Evolutionary conservation across 164 flowering plant genomes (phyloP), one percentile per base, ranked within the genome.

Genomic region (Umbilicus rupestris): DNA sequence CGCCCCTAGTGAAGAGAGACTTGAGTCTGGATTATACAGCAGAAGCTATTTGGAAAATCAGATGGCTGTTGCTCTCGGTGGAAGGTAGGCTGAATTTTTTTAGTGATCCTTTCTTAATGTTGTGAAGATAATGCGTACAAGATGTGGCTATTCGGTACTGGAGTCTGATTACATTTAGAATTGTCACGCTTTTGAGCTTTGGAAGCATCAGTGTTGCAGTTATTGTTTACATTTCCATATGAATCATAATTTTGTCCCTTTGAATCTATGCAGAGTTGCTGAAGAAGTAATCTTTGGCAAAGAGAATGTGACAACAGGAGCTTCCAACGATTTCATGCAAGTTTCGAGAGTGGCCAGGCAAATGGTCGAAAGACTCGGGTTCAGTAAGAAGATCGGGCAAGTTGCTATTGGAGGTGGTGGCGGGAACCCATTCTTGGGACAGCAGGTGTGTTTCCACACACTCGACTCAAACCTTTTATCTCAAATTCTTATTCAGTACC

Each of bases 51-150:
- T 94, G 35, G 98, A 94, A 74, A 94, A 94, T 76, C 98, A 94
- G 75, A 94, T 94, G 97, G 95, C 97, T n/a, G 98, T 90, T 74
- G 97, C 97, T 50, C 86, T 94, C 14, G 98, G 98, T 67, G 98
- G 98, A 82, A 90, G 98, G 97, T 90, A 52, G 63, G 85, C 72
- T 68, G 35, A 63, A 22, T 45, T 66, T 37, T 12, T 20, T 9
- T 26, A 11, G 8, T 31, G n/a, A 39, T 55, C 68, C 26, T 26
- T 49, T 49, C 62, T 9, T 2, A 7, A 10, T 59, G 42, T 49
- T 31, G 17, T 55, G 33, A 55, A 0, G 33, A 12, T 30, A 9
- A 41, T 41, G 44, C 10, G 16, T 41, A 41, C 37, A 7, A 35
- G 44, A 41, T 41, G 16, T 41, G 44, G 44, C 12, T 41, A 2